Conservation (phyloP, 2,329 filamentous ascomycete species). For the Sclerotinia minor region DNA sequence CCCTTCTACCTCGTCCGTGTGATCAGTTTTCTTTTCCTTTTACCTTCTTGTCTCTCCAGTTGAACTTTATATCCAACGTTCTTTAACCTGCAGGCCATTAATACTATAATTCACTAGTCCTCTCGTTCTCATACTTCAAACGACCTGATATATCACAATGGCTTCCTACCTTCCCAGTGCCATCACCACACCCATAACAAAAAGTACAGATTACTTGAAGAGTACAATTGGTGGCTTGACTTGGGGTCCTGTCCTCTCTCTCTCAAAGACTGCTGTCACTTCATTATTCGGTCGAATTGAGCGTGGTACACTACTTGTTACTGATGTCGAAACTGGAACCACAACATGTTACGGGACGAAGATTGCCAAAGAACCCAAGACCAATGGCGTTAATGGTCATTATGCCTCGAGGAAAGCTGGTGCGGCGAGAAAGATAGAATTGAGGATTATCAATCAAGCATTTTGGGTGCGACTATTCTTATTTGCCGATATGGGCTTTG, state of each 20-base stretch:
- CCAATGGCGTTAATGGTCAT: constrained; percentile 36
- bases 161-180: constrained; percentile 43
- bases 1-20: not conserved
- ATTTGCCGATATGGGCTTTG: constrained; percentile 75
- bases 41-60: not conserved
- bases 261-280: constrained; percentile 50
- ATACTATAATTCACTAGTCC: not conserved
- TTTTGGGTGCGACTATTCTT: constrained; percentile 70
- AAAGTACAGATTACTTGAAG: constrained; percentile 46
- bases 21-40: not conserved
- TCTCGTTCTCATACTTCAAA: not conserved
- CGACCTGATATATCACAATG: constrained; percentile 29
- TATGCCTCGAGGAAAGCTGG: constrained; percentile 44
- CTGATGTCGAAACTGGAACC: constrained; percentile 49
- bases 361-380: constrained; percentile 44
- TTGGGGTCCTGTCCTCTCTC: constrained; percentile 42
- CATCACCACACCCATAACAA: constrained; percentile 44
- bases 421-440: constrained; percentile 49
- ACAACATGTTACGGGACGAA: constrained; percentile 50
- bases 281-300: constrained; percentile 51
- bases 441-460: constrained; percentile 63
- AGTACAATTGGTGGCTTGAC: constrained; percentile 47
- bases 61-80: not conserved
- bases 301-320: constrained; percentile 50
- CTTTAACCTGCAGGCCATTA: constrained; percentile 2